phyloP scores from a whole-genome alignment of 1,139 yeast species.

The Blastobotrys illinoisensis region DNA sequence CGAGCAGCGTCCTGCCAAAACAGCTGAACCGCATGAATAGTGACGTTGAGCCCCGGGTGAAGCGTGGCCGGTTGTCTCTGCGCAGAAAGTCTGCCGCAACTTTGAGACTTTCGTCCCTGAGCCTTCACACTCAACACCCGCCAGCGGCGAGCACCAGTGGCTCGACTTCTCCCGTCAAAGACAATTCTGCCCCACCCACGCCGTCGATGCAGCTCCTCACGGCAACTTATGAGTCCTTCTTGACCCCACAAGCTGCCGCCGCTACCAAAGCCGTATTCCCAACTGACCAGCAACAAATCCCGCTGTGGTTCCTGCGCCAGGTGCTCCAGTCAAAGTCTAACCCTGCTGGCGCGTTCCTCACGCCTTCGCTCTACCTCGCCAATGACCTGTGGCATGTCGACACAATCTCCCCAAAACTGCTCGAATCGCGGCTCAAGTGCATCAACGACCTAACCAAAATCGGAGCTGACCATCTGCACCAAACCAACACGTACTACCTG shows the following conservation, averaged over 20 bases:
- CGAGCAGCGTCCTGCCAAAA: background rate
- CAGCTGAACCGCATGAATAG: conserved; percentile 14
- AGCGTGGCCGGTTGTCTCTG: conserved; percentile 16
- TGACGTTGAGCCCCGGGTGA: conserved; percentile 13
- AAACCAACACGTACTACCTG: conserved; percentile 5
- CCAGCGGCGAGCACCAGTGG: background rate
- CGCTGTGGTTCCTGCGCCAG: conserved; percentile 24
- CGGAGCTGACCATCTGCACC: conserved; percentile 14
- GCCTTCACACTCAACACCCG: conserved; percentile 6
- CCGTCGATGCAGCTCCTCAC: conserved; percentile 9
- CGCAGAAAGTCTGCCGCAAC: conserved; percentile 17
- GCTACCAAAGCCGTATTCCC: conserved; percentile 3
- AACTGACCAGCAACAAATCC: conserved; percentile 8
- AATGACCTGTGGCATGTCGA: conserved; percentile 20
- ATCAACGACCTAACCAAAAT: conserved; percentile 18
- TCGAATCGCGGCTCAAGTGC: conserved; percentile 20
- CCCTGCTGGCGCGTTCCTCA: conserved; percentile 21
- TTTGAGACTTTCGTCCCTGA: conserved; percentile 13
- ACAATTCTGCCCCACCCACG: conserved; percentile 5
- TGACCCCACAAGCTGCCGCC: conserved; percentile 3
- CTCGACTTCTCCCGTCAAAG: conserved; percentile 2
- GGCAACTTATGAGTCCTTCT: conserved; percentile 11
- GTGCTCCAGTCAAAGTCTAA: conserved; percentile 19
- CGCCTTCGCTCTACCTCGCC: conserved; percentile 20
- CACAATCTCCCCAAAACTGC: conserved; percentile 15